Evolutionary conservation across 2,329 filamentous ascomycete genomes (phyloP).

Genomic region (Fusarium sp.): DNA sequence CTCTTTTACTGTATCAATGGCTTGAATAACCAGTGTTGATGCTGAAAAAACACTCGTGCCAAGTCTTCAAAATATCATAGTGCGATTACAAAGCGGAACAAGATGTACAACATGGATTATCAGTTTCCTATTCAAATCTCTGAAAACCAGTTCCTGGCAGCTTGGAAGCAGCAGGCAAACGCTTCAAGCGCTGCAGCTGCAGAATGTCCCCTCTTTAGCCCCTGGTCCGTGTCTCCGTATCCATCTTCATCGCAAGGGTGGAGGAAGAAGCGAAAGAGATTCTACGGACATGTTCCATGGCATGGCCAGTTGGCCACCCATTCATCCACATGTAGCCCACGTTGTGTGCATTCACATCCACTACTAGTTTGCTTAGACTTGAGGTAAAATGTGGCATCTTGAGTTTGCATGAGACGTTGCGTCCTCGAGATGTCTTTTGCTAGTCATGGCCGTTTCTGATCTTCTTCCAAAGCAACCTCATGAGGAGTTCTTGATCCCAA

Average conservation of each 20-base stretch:
- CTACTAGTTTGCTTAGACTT: neutral
- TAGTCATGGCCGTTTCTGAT: neutral
- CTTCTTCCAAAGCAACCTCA: neutral
- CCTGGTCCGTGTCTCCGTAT: conserved; percentile 4
- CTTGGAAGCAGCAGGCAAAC: conserved; percentile 16
- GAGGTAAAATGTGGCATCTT: neutral
- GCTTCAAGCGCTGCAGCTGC: conserved; percentile 12
- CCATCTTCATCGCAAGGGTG: conserved; percentile 15
- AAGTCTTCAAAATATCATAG: neutral
- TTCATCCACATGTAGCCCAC: conserved; percentile 25
- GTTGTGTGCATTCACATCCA: conserved; percentile 15
- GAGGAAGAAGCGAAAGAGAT: conserved; percentile 26
- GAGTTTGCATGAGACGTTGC: neutral
- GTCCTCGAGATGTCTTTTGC: neutral
- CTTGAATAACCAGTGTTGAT: neutral
- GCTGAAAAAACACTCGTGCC: neutral
- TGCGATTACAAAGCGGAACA: neutral
- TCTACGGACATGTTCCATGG: conserved; percentile 30
- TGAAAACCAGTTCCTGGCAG: conserved; percentile 20
- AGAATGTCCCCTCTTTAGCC: conserved; percentile 21
- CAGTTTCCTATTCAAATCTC: conserved; percentile 15
- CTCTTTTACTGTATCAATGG: neutral
- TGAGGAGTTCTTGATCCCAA: neutral
- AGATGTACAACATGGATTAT: conserved; percentile 8
- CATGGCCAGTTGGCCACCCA: conserved; percentile 3